Conservation (phyloP, 1,284 basidiomycete genomes). For the Gymnopus androsaceus region DNA sequence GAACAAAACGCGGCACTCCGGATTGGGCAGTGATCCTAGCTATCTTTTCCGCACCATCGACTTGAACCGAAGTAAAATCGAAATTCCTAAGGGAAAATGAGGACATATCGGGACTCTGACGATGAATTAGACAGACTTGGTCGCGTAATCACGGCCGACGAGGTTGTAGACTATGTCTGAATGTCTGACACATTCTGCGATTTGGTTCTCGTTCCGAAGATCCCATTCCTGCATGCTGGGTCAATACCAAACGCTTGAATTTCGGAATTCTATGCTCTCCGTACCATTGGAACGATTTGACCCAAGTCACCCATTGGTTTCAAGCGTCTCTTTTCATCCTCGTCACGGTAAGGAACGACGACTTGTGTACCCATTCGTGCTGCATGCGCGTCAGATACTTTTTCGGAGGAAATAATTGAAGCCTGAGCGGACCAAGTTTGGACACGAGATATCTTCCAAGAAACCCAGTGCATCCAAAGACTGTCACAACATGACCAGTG, state of each 20-base stretch:
- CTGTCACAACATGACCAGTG: slow-evolving; percentile 90
- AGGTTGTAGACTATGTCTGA: slow-evolving; percentile 98
- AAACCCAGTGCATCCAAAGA: slow-evolving; percentile 97
- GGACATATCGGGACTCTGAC: neutral
- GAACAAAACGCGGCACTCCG: slow-evolving; percentile 87
- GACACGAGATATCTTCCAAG: slow-evolving; percentile 92
- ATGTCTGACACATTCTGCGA: slow-evolving; percentile 91
- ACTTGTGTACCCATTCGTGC: slow-evolving; percentile 94
- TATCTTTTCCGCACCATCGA: slow-evolving; percentile 78
- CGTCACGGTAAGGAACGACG: slow-evolving; percentile 93
- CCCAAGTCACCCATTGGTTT: slow-evolving; percentile 96
- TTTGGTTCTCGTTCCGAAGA: slow-evolving; percentile 83
- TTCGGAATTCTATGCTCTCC: slow-evolving; percentile 25
- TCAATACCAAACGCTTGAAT: slow-evolving; percentile 13
- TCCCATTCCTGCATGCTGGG: slow-evolving; percentile 82
- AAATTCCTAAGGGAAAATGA: slow-evolving; percentile 68
- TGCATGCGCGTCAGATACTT: slow-evolving; percentile 33
- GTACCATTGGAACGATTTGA: slow-evolving; percentile 92
- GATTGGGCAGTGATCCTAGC: slow-evolving; percentile 79
- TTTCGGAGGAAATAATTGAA: neutral
- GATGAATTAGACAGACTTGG: slow-evolving; percentile 59
- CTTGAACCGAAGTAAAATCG: slow-evolving; percentile 77
- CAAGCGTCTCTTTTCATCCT: slow-evolving; percentile 91
- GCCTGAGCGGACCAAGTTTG: slow-evolving; percentile 72
- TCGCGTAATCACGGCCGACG: slow-evolving; percentile 88